A percentile compares a stretch with the other conserved stretches of the same genome.
phyloP scores from a whole-genome alignment of 164 flowering plant genomes.

The Stephania cephalantha region DNA sequence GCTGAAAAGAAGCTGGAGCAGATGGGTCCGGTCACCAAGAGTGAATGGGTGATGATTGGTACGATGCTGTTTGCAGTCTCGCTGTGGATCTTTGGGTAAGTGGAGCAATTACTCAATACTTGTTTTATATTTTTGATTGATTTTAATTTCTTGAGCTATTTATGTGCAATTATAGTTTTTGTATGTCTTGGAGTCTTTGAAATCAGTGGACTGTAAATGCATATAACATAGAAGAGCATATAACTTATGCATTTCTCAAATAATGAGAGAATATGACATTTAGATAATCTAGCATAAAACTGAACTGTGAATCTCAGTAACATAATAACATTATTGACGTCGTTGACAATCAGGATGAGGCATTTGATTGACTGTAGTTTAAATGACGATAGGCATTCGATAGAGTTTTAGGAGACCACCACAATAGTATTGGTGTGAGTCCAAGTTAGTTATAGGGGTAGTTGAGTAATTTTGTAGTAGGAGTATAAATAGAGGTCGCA shows the following conservation, averaged over 20 bases:
- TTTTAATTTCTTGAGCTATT: neutral
- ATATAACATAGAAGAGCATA: neutral
- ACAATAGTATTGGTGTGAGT: too few relatives aligned
- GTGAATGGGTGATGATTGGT: constrained; percentile 84
- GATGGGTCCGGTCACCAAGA: constrained; percentile 85
- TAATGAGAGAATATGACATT: too few relatives aligned
- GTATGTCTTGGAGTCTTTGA: neutral
- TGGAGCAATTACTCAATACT: neutral
- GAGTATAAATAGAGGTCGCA: too few relatives aligned
- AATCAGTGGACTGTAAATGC: neutral
- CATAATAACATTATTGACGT: too few relatives aligned
- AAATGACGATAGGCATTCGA: too few relatives aligned
- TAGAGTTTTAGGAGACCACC: too few relatives aligned
- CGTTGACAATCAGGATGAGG: too few relatives aligned
- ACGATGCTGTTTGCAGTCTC: constrained; percentile 92
- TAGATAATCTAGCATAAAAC: too few relatives aligned
- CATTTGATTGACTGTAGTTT: too few relatives aligned
- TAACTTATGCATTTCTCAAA: neutral
- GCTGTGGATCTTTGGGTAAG: constrained; percentile 87
- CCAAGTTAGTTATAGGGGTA: too few relatives aligned
- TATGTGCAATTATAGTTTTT: neutral
- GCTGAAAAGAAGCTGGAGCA: constrained; percentile 63
- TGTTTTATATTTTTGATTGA: neutral
- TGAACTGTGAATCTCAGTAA: too few relatives aligned
- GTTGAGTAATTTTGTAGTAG: too few relatives aligned